Base-by-base conservation (phyloP, 2,329 filamentous ascomycete species). In the Fusarium sp. region DNA sequence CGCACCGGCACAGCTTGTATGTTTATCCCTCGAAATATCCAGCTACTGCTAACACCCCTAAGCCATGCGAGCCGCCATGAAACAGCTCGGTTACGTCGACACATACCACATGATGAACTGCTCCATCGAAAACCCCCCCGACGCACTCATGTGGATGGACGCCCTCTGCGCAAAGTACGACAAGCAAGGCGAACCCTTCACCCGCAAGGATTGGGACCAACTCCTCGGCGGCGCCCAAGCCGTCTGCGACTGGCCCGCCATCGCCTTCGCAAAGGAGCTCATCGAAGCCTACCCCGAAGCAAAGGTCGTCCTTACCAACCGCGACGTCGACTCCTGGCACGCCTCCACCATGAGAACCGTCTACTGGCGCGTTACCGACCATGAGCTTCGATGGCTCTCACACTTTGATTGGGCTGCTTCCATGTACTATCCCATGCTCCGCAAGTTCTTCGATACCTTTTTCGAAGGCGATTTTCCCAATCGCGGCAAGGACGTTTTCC, bases 61-160 rank as follows among this genome's bases (percentile, higher is more conserved):
- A 91, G 89, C 91, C 49, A 88, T 93, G 78, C 87, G 91, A 70
- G 88, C 87, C 49, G 92, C 92, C 22, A 87, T 93, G 79, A 87
- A 91, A 78, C 85, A 89, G 75, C 86, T 93, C 44, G 92, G 92
- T 70, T 93, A 91, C 80, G 84, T 88, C 75, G 90, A 92, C 80
- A 91, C 89, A 69, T 93, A 93, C 85, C 92, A 93, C 84, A 92
- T 92, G 91, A 91, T 92, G 89, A 91, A 87, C 76, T 90, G 88
- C 73, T 90, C 88, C 67, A 89, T 92, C 69, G 91, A 93, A 83
- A 93, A 27, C 73, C 80, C 80, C 6, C 77, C 78, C 36, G 91
- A 93, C 77, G 89, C 88, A 63, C 84, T 92, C 46, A 89, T 93
- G 84, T 94, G 92, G 92, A 89, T 90, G 82, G 90, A 93, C 71